A percentile compares a stretch with the other conserved stretches of the same genome.
phyloP scores from a whole-genome alignment of 495 filamentous ascomycete genomes.

The Terfezia boudieri region DNA sequence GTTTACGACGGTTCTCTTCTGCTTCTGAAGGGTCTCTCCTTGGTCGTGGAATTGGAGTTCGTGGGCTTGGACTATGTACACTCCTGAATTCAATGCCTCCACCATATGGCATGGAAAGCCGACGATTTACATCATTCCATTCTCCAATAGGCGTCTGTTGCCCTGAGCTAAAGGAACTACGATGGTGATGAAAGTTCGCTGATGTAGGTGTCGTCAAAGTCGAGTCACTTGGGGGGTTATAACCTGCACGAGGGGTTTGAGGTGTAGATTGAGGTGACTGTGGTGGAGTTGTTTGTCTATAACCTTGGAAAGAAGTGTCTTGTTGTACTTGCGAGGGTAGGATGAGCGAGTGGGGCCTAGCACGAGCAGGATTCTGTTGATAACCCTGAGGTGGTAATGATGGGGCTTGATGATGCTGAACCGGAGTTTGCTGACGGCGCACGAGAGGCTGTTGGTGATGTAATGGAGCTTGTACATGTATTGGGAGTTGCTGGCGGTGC shows the following conservation, averaged over 20 bases:
- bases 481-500: neutral
- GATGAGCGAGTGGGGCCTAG: constrained; percentile 12
- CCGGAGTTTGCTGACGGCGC: constrained; percentile 2
- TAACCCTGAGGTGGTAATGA: constrained; percentile 1
- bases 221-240: constrained; percentile 8
- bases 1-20: neutral
- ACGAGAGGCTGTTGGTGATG: constrained; percentile 9
- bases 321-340: constrained; percentile 6
- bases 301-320: constrained; percentile 11
- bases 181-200: constrained; percentile 4
- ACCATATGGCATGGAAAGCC: too few species aligned
- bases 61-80: neutral
- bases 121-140: too few species aligned
- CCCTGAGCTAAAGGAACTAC: neutral
- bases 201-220: constrained; percentile 16
- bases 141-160: neutral
- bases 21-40: neutral
- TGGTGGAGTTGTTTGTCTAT: constrained; percentile 17
- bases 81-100: neutral
- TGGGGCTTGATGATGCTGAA: constrained; percentile 1
- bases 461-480: neutral
- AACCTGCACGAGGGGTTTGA: constrained; percentile 6
- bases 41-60: neutral
- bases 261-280: constrained; percentile 15
- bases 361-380: constrained; percentile 4